Percentiles rank a stretch among this genome's conserved stretches.
phyloP scores from a whole-genome alignment of 352 stramenopile species.

The Aphanomyces stellatus region DNA sequence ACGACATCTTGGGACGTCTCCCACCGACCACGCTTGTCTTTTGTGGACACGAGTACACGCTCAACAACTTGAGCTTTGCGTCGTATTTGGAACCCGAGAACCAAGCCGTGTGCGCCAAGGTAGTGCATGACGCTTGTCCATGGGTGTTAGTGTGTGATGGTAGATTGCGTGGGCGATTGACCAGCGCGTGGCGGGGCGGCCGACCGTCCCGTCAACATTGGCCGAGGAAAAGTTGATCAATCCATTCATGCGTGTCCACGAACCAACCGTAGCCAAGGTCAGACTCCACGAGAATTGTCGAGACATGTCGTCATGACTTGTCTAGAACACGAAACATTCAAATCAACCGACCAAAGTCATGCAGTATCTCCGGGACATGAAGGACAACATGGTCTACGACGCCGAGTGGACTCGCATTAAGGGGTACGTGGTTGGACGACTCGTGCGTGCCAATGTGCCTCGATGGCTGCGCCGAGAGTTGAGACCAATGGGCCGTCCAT shows the following conservation, averaged over 20 bases:
- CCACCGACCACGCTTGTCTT: constrained; percentile 69
- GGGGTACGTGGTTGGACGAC: not conserved
- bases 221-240: constrained; percentile 59
- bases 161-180: constrained; percentile 30
- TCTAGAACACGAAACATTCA: not conserved
- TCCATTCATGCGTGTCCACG: constrained; percentile 65
- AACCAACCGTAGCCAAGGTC: constrained; percentile 26
- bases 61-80: constrained; percentile 85
- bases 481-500: not conserved
- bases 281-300: not conserved
- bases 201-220: constrained; percentile 85
- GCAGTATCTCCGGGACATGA: not conserved
- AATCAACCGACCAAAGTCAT: not conserved
- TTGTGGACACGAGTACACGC: constrained; percentile 91
- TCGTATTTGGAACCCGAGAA: constrained; percentile 86
- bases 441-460: not conserved
- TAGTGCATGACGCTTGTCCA: constrained; percentile 11
- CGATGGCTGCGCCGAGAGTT: not conserved
- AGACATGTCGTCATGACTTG: not conserved
- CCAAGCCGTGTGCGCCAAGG: constrained; percentile 48
- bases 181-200: constrained; percentile 23
- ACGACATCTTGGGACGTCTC: constrained; percentile 66
- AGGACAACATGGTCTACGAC: not conserved
- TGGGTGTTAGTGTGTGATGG: not conserved
- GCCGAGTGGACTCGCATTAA: not conserved